These are phyloP conservation scores for Pinus taeda DNA, from an alignment of 75 land plant species.

Conservation along the genomic window DNA sequence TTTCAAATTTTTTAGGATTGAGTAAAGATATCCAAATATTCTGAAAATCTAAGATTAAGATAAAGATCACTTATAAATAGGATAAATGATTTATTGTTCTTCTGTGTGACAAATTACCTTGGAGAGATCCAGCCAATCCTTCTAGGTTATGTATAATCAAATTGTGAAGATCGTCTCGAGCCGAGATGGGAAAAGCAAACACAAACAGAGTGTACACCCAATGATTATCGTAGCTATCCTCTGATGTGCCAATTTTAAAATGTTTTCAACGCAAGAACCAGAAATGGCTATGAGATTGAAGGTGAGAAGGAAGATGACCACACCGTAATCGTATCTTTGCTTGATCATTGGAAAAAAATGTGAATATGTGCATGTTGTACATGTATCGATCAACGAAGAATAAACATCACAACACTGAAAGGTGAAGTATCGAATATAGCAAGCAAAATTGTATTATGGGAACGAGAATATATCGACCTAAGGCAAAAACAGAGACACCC, in stretches of 20 bases:
- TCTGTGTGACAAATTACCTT: constrained; percentile 24
- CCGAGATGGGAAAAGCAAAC: constrained; percentile 60
- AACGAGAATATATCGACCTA: too few species aligned
- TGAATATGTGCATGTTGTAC: constrained; percentile 25
- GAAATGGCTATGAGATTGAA: constrained; percentile 38
- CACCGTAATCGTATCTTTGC: constrained; percentile 49
- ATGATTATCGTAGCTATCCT: constrained; percentile 30
- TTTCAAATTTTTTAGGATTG: too few species aligned
- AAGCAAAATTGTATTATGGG: neutral
- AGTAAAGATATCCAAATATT: too few species aligned
- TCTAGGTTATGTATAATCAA: constrained; percentile 43
- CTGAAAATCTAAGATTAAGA: too few species aligned
- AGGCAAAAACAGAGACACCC: constrained; percentile 33
- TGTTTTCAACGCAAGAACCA: constrained; percentile 23
- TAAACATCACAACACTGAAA: neutral
- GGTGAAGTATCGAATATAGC: neutral
- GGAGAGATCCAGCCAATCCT: constrained; percentile 49
- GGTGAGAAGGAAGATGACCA: constrained; percentile 38
- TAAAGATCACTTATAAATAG: too few species aligned
- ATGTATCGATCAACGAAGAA: constrained; percentile 13
- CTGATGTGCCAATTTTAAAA: constrained; percentile 16
- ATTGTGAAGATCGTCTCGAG: constrained; percentile 69
- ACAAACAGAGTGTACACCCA: constrained; percentile 31
- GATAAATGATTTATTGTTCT: too few species aligned
- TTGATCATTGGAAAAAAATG: constrained; percentile 39